A percentile compares a stretch with the other conserved stretches of the same genome.
Conservation (phyloP, 441 rosid species). For the Erysimum cheiri region DNA sequence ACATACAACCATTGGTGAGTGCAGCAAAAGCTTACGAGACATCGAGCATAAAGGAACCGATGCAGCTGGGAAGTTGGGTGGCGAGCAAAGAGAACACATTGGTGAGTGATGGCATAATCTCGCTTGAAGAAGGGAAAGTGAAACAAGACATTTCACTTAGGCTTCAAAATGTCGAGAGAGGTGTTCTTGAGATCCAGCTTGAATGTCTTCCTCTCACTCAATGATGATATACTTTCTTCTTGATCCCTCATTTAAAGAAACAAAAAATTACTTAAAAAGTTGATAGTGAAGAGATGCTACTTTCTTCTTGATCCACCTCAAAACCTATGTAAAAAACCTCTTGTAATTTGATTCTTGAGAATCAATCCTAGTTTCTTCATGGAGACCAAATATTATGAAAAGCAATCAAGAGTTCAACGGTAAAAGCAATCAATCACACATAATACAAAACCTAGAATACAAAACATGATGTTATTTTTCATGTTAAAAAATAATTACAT, state of each 20-base stretch:
- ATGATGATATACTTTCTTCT: conserved; percentile 40
- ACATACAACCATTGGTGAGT: conserved; percentile 83
- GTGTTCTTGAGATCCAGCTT: conserved; percentile 84
- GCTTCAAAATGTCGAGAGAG: conserved; percentile 91
- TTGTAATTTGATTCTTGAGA: conserved; percentile 15
- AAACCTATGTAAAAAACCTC: conserved; percentile 25
- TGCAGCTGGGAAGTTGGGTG: conserved; percentile 80
- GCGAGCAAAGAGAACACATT: conserved; percentile 78
- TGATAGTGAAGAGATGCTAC: conserved; percentile 28
- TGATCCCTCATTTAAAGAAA: neutral
- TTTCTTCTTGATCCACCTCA: conserved; percentile 31
- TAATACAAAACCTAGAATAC: neutral
- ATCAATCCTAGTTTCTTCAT: conserved; percentile 9
- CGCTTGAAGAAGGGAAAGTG: conserved; percentile 72
- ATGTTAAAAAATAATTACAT: too few species aligned
- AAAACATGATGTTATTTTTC: neutral
- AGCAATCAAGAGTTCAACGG: neutral
- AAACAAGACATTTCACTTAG: conserved; percentile 78
- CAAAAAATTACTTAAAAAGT: too few species aligned
- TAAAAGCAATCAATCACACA: too few species aligned
- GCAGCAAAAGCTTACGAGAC: conserved; percentile 85
- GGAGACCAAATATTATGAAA: neutral
- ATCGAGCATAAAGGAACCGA: conserved; percentile 58
- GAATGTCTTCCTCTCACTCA: conserved; percentile 95
- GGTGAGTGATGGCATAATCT: conserved; percentile 76